These are phyloP conservation scores for Wickerhamomyces rabaulensis DNA, from an alignment of 805 yeast species.

Conservation along the genomic window DNA sequence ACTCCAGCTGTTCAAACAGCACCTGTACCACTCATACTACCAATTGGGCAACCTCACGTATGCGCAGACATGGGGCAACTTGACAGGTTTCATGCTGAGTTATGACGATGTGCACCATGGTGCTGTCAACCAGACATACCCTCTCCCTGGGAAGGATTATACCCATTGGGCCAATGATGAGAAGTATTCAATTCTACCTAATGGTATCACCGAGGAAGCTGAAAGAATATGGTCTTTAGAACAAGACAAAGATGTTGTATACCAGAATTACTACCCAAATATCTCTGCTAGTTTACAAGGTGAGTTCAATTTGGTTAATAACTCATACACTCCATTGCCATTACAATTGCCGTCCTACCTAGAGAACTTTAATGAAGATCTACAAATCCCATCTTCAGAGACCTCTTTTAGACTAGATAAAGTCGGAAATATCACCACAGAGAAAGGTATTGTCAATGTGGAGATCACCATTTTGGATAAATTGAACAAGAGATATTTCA, in stretches of 20 bases:
- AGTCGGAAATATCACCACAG: slow-evolving; percentile 29
- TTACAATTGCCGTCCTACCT: slow-evolving; percentile 19
- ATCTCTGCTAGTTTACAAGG: slow-evolving; percentile 47
- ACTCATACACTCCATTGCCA: slow-evolving; percentile 15
- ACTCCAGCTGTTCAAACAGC: slow-evolving; percentile 33
- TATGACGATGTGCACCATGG: slow-evolving; percentile 52
- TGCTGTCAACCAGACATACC: slow-evolving; percentile 48
- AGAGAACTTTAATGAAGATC: slow-evolving; percentile 11
- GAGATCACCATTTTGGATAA: slow-evolving; percentile 17
- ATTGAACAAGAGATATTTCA: slow-evolving; percentile 20
- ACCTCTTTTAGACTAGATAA: background rate
- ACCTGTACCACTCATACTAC: slow-evolving; percentile 27
- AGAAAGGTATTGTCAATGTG: slow-evolving; percentile 25
- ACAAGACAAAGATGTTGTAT: slow-evolving; percentile 7
- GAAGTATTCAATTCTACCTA: slow-evolving; percentile 54
- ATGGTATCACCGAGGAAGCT: slow-evolving; percentile 44
- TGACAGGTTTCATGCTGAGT: slow-evolving; percentile 67
- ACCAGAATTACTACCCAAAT: slow-evolving; percentile 32
- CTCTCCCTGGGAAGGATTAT: slow-evolving; percentile 43
- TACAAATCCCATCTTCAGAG: slow-evolving; percentile 8
- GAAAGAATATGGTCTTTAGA: slow-evolving; percentile 47
- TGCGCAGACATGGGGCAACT: slow-evolving; percentile 54
- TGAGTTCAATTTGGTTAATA: slow-evolving; percentile 24
- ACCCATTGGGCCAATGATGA: slow-evolving; percentile 44
- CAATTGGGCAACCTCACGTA: slow-evolving; percentile 39